Evolutionary conservation across 108 stramenopile genomes (phyloP).

Genomic region (Fistulifera solaris): DNA sequence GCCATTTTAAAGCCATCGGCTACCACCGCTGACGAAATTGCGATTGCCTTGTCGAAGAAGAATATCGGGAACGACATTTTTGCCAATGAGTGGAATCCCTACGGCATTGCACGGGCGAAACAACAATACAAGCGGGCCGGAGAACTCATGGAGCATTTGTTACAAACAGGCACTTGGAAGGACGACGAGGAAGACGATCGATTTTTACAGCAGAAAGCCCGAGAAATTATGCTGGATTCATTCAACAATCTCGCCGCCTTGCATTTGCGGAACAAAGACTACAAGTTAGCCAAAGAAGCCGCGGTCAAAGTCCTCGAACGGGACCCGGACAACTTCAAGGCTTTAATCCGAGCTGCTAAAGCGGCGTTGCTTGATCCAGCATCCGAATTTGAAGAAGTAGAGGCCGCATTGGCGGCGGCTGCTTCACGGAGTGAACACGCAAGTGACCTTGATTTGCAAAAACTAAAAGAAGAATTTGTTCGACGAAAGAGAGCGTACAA

Average conservation of each 20-base stretch:
- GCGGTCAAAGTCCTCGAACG: slow-evolving; percentile 31
- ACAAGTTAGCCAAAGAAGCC: slow-evolving; percentile 34
- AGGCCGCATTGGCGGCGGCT: slow-evolving; percentile 33
- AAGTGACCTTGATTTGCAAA: slow-evolving; percentile 10
- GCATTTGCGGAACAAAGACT: slow-evolving; percentile 30
- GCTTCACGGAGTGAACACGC: not conserved
- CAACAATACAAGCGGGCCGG: slow-evolving; percentile 13
- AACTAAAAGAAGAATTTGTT: slow-evolving; percentile 20
- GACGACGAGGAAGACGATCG: slow-evolving; percentile 12
- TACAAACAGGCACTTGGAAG: slow-evolving; percentile 25
- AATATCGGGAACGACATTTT: slow-evolving; percentile 48
- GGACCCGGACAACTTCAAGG: slow-evolving; percentile 42
- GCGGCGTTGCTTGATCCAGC: slow-evolving; percentile 35
- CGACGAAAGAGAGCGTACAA: slow-evolving; percentile 14
- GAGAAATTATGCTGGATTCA: slow-evolving; percentile 33
- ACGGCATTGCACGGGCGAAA: slow-evolving; percentile 4
- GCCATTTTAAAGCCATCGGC: slow-evolving; percentile 1
- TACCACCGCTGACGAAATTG: slow-evolving; percentile 15
- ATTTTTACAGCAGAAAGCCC: slow-evolving; percentile 9
- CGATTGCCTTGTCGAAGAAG: slow-evolving; percentile 28
- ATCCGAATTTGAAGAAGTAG: slow-evolving; percentile 33
- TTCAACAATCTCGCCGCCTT: slow-evolving; percentile 46
- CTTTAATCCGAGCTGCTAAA: slow-evolving; percentile 38
- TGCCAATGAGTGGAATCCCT: slow-evolving; percentile 15
- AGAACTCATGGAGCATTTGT: slow-evolving; percentile 19